phyloP scores from a whole-genome alignment of 2,329 filamentous ascomycete species.

The Ceratocystis smalleyi region DNA sequence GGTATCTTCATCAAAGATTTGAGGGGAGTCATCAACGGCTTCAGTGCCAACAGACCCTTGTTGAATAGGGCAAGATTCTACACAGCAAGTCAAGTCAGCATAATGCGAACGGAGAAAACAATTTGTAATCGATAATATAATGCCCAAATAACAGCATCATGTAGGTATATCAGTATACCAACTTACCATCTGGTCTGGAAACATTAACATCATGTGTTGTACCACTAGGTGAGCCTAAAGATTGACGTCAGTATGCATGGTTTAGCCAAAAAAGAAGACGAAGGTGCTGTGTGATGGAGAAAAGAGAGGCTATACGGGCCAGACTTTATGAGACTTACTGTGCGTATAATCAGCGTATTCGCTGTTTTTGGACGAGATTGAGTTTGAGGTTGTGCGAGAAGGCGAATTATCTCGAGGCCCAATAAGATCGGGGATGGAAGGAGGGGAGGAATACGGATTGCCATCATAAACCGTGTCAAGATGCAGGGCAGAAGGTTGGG shows the following conservation, averaged over 20 bases:
- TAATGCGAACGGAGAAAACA: neutral
- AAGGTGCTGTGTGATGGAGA: neutral
- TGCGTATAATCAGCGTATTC: neutral
- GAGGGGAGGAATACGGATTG: neutral
- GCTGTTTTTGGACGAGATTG: neutral
- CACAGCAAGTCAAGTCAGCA: too few species aligned
- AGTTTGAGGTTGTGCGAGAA: neutral
- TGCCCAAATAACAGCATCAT: neutral
- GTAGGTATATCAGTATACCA: neutral
- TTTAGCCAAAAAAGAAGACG: neutral
- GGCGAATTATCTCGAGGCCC: neutral
- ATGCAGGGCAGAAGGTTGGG: neutral
- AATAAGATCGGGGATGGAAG: neutral
- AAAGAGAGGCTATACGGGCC: neutral
- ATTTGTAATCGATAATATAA: neutral
- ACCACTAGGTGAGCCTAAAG: neutral
- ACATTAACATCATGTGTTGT: neutral
- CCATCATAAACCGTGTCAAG: neutral
- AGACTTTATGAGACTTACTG: neutral
- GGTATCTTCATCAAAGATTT: neutral
- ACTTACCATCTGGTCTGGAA: neutral
- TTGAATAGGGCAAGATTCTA: too few species aligned
- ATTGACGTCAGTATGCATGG: slow-evolving; percentile 10
- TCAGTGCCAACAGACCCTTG: neutral
- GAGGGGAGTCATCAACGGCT: neutral